Evolutionary conservation across 768 basidiomycete species (phyloP).

Genomic region (Fomitopsis serialis): DNA sequence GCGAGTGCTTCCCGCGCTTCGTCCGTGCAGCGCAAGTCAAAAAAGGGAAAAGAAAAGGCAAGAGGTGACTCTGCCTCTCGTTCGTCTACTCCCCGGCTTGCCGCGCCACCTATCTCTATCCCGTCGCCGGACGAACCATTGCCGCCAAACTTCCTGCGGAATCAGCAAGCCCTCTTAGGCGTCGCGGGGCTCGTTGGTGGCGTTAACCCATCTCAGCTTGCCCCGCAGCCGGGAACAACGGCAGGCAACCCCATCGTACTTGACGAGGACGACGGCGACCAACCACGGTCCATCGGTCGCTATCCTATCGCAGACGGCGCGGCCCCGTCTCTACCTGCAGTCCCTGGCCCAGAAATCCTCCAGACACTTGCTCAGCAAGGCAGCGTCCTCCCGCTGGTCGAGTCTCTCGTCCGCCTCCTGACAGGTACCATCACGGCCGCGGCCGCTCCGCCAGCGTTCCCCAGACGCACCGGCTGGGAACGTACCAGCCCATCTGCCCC

Average conservation of each 20-base stretch:
- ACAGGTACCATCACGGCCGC: conserved; percentile 28
- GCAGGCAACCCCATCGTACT: conserved; percentile 66
- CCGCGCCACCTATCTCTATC: conserved; percentile 51
- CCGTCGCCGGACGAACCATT: conserved; percentile 57
- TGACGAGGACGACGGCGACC: conserved; percentile 33
- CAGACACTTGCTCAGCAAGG: conserved; percentile 54
- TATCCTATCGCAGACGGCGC: conserved; percentile 5
- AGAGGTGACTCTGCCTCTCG: conserved; percentile 9
- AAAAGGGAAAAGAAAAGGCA: conserved; percentile 31
- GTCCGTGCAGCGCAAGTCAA: conserved; percentile 19
- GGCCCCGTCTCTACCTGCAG: conserved; percentile 32
- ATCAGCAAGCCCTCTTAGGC: conserved; percentile 66
- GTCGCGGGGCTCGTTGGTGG: conserved; percentile 66
- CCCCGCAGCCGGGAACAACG: conserved; percentile 42
- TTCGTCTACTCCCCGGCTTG: conserved; percentile 39
- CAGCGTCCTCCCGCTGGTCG: conserved; percentile 61
- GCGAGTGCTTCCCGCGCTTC: conserved; percentile 15
- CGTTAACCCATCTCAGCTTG: conserved; percentile 52
- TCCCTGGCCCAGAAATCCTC: conserved; percentile 52
- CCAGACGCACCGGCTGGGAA: conserved; percentile 6
- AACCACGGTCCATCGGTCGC: conserved; percentile 24
- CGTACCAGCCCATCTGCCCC: conserved; percentile 9
- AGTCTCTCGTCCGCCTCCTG: conserved; percentile 55
- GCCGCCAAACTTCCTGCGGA: conserved; percentile 69
- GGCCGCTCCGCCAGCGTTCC: neutral